Evolutionary conservation across 441 rosid species (phyloP).

Genomic region (Croton setiger): DNA sequence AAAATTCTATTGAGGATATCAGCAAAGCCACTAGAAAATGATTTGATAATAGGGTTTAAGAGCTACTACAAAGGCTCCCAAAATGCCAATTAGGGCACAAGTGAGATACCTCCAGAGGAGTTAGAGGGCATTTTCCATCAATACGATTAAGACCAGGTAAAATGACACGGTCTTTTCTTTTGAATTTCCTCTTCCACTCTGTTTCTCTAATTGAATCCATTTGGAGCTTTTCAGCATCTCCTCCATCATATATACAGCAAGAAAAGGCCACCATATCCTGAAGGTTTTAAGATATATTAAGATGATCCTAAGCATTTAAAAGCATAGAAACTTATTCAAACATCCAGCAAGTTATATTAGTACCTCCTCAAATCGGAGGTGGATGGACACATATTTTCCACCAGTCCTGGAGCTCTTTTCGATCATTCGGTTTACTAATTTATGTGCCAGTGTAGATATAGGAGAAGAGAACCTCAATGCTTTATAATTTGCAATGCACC

Average conservation of each 20-base stretch:
- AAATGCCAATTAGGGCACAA: conserved; percentile 13
- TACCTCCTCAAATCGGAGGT: conserved; percentile 97
- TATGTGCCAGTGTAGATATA: conserved; percentile 58
- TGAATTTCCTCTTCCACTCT: conserved; percentile 83
- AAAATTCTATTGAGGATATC: background rate
- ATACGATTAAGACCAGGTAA: conserved; percentile 73
- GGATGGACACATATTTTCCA: conserved; percentile 80
- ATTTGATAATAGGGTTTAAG: background rate
- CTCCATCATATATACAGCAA: conserved; percentile 88
- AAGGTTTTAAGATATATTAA: conserved; percentile 13
- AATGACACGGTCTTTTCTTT: conserved; percentile 58
- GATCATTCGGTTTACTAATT: conserved; percentile 61
- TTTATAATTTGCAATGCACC: conserved; percentile 85
- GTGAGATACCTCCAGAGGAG: conserved; percentile 79
- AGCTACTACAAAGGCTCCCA: background rate
- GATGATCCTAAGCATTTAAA: background rate
- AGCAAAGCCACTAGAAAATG: background rate
- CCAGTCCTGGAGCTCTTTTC: conserved; percentile 65
- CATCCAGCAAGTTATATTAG: conserved; percentile 3
- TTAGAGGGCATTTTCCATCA: conserved; percentile 88
- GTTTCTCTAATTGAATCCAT: conserved; percentile 67
- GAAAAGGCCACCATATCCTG: conserved; percentile 99
- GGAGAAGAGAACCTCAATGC: conserved; percentile 73
- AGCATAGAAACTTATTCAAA: background rate
- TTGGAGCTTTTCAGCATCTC: conserved; percentile 60